A percentile compares a stretch with the other conserved stretches of the same genome.
Conservation (phyloP, 441 rosid species). For the Macaranga tanarius region DNA sequence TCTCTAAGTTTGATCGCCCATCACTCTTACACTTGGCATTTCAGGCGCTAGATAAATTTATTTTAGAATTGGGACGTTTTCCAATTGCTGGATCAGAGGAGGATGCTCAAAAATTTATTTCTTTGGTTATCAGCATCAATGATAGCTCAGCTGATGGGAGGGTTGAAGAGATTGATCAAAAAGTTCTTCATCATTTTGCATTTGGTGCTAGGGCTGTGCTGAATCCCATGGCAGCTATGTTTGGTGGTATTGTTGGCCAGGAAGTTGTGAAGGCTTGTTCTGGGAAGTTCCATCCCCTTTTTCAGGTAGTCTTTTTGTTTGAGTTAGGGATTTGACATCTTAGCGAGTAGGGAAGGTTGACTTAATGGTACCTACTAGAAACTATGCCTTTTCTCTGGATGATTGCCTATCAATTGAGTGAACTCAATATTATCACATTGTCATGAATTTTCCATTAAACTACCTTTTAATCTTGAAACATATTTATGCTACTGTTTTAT, state of each 20-base stretch:
- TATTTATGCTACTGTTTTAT: not conserved
- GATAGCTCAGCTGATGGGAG: conserved; percentile 56
- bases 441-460: not conserved
- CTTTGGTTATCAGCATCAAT: conserved; percentile 54
- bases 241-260: conserved; percentile 94
- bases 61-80: conserved; percentile 54
- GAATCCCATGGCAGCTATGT: conserved; percentile 97
- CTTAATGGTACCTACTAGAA: not conserved
- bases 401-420: not conserved
- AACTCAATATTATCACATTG: not conserved
- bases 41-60: conserved; percentile 79
- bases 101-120: conserved; percentile 70
- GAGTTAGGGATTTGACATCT: not conserved
- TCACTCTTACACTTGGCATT: conserved; percentile 85
- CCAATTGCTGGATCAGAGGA: conserved; percentile 87
- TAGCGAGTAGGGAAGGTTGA: not conserved
- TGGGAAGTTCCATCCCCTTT: conserved; percentile 89
- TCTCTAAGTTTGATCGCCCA: conserved; percentile 85
- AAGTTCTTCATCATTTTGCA: conserved; percentile 71
- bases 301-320: conserved; percentile 48
- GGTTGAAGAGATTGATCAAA: conserved; percentile 60
- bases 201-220: conserved; percentile 87
- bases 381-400: not conserved
- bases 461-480: not conserved
- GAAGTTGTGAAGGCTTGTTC: conserved; percentile 97